Evolutionary conservation across 768 basidiomycete species (phyloP), one percentile per base, ranked within the genome.

Genomic region (Lepiota brunneoincarnata): DNA sequence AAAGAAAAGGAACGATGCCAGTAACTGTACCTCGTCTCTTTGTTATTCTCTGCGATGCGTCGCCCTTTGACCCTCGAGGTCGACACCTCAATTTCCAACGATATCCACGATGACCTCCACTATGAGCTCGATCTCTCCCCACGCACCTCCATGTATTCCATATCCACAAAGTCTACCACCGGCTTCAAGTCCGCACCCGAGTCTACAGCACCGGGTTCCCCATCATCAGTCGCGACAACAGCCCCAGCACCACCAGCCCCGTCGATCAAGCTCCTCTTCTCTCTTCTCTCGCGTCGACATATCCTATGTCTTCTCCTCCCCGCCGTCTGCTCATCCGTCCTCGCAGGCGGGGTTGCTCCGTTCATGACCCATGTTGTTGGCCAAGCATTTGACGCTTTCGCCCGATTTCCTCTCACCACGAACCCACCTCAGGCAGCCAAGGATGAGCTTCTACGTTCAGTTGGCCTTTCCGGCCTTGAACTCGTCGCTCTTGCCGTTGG

Each of bases 351-450:
- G 28, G 77, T 91, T 50, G 88, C 87, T 0, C 91, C 93, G 1
- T 89, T 87, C 75, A 93, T 94, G 91, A 92, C 92, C 6, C 73
- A 80, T 28, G 81, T 91, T 61, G 74, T 93, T 58, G 92, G 93
- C 35, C 78, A 83, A 47, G 83, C 84, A 1, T 93, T 94, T 70
- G 76, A 88, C 58, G 75, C 82, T 0, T 89, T 93, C 58, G 79
- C 88, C 4, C 64, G 67, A 6, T 75, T 75, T 58, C 67, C 72
- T 11, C 61, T 67, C 24, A 59, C 67, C 9, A 58, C 67, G 39
- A 60, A 65, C 54, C 64, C 74, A 7, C 59, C 73, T 1, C 58
- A 68, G 43, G 51, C 59, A 23, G 76, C 69, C 57, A 86, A 83
- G 63, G 67, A 79, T 21, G 63, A 66, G 2, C 77, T 91, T 1